phyloP scores from a whole-genome alignment of 495 filamentous ascomycete species.

The Staphylotrichum tortipilum region DNA sequence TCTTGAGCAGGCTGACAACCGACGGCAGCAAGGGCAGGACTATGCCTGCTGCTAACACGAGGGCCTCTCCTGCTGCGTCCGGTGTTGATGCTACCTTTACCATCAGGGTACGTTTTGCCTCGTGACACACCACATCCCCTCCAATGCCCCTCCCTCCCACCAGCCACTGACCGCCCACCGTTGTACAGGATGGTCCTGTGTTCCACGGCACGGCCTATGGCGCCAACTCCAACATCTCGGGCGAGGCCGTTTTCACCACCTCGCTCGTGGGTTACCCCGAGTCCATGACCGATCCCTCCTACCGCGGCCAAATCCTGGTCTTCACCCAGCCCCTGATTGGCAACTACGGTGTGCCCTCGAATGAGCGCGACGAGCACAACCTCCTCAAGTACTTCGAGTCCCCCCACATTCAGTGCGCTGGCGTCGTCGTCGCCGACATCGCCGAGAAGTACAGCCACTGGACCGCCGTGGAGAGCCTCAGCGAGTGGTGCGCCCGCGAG shows the following conservation, averaged over 20 bases:
- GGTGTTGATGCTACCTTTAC: constrained; percentile 84
- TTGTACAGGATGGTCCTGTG: constrained; percentile 66
- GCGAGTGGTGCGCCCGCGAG: constrained; percentile 91
- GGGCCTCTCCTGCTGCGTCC: constrained; percentile 49
- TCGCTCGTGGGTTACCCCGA: constrained; percentile 93
- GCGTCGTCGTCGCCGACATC: constrained; percentile 90
- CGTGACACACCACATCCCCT: not conserved
- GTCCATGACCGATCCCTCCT: constrained; percentile 96
- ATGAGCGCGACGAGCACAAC: constrained; percentile 64
- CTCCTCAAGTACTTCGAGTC: constrained; percentile 91
- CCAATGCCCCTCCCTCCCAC: too few relatives aligned
- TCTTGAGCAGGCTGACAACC: constrained; percentile 42
- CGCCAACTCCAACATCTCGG: constrained; percentile 82
- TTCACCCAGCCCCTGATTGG: constrained; percentile 99
- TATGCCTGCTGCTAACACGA: constrained; percentile 35
- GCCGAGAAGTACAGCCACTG: constrained; percentile 93
- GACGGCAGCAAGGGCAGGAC: constrained; percentile 57
- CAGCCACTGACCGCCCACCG: constrained; percentile 6
- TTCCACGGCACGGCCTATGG: constrained; percentile 92
- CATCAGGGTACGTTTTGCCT: constrained; percentile 56
- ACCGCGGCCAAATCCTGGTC: constrained; percentile 95
- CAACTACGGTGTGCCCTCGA: constrained; percentile 91
- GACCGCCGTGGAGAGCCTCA: constrained; percentile 91
- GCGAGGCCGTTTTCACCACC: constrained; percentile 92
- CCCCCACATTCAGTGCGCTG: constrained; percentile 90